Evolutionary conservation across 768 basidiomycete species (phyloP), one percentile per base, ranked within the genome.

Genomic region (Phlebiopsis flavidoalba): DNA sequence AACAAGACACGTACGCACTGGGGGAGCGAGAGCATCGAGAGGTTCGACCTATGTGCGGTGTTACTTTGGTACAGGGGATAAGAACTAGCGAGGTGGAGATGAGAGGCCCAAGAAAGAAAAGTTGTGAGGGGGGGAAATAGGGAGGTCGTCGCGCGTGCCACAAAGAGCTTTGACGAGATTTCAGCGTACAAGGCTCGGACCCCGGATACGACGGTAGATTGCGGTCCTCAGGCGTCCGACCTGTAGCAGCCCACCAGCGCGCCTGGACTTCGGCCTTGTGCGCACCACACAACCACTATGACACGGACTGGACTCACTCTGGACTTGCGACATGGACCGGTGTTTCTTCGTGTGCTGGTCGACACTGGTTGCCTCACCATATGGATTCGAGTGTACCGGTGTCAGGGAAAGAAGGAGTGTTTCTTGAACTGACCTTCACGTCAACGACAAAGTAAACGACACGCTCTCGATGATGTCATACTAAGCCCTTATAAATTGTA

Each of bases 361-460:
- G 1, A 24, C 58, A 11, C 63, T 84, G 40, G 75, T 77, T 17
- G 79, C 76, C 51, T 83, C 86, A 0, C n/a, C 89, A 93, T 73
- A 80, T 88, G 71, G n/a, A 85, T 92, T 66, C n/a, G 85, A 86
- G 67, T n/a, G 79, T 97, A 12, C 71, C 80, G 3, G 89, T 94
- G n/a, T n/a, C n/a, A n/a, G 11, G 87, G 87, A 15, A 86, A 85
- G 70, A 94, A 93, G 70, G 94, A 96, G 70, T 97, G 94, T 75
- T 97, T 93, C 80, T 96, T 71, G 95, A 97, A 74, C n/a, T n/a
- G 94, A 96, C 76, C 82, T 95, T 11, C 92, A 95, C 68, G 77
- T 83, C 64, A 86, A 93, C 72, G 94, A 96, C 85, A 91, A 95
- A 81, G 92, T 90, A 63, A n/a, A n/a, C 59, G 67, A 65, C 36